Evolutionary conservation across 306 rosid genomes (phyloP), one percentile per base, ranked within the genome.

Genomic region (Comarum palustre): DNA sequence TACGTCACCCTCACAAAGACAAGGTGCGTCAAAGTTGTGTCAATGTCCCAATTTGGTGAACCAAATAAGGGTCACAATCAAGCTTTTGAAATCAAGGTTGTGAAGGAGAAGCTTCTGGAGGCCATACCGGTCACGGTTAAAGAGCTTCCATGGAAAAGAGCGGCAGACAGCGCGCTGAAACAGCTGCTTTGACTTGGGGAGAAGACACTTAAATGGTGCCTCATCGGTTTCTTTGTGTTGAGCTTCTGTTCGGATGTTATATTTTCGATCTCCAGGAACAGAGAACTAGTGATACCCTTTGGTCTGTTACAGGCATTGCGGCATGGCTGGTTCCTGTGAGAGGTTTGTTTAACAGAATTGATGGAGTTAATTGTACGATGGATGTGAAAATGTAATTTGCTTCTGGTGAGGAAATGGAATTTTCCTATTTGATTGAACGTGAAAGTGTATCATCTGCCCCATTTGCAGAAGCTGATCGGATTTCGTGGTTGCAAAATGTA

Each of bases 281-380:
- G 72, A 42, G 90, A 83, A 70, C 61, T 78, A 57, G 27, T 81
- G 25, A 76, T 83, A 24, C 87, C 90, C 4, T n/a, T 81, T 51
- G 90, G 90, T 22, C 86, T 86, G 5, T 74, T 86, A 12, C 86
- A 83, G 77, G 34, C 57, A 9, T 52, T 84, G 77, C 73, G 24
- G 38, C 78, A 83, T 71, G 90, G 87, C 11, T 87, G 86, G 43
- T 76, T 81, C 24, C 48, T 86, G 78, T 87, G 87, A 73, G 67
- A 73, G 68, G 32, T 66, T 63, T 80, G 3, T 31, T 69, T 5
- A 60, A 66, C 43, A 74, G 22, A 47, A 68, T 8, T 20, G 69
- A 59, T 27, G 64, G 5, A 13, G 64, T 1, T 58, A 27, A 58
- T 58, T 13, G n/a, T 58, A 27, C 34, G 25, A 20, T 54, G 67